Evolutionary conservation across 1,139 yeast genomes (phyloP), one percentile per base, ranked within the genome.

Genomic region (Hemisphaericaspora lyxosophila): DNA sequence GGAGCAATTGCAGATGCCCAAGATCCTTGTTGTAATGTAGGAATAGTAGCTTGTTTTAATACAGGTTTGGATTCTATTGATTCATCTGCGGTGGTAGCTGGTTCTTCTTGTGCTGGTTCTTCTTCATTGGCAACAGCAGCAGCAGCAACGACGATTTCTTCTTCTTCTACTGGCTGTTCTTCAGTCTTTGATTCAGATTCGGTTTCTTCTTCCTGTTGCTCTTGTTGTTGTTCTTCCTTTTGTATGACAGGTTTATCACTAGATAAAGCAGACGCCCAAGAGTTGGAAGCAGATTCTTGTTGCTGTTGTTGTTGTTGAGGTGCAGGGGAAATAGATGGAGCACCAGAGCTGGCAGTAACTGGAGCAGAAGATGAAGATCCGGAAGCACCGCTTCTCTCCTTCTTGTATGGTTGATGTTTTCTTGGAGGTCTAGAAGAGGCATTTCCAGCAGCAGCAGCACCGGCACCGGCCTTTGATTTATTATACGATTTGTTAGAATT

Each of bases 1-100:
- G 84, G 80, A 38, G 82, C 73, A 48, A 78, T 76, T 43, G 78
- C 78, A 22, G 81, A 69, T 24, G 81, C 83, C 84, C 83, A 78
- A 4, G 82, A 67, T 15, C 68, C 61, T 47, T 63, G 59, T 47
- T 55, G 50, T 43, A 55, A 67, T 40, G 54, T 55, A 20, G 70
- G 62, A 34, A 62, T 52, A 20, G 61, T 47, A 24, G 67, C 63
- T 45, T 55, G 55, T 43, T 57, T 62, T 46, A 59, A 55, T 31
- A 50, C 59, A 26, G 62, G 59, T 39, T 55, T 55, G 17, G 46
- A n/a, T 41, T 45, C 49, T 33, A 43, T 35, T 31, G 50, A 36
- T 24, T 42, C 38, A n/a, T n/a, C n/a, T 35, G 48, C 28, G 26
- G 42, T 41, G 14, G 37, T 32, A 6, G 40, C 16, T 25, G 18